phyloP scores from a whole-genome alignment of 1,284 basidiomycete species.

The Trametes hirsuta region DNA sequence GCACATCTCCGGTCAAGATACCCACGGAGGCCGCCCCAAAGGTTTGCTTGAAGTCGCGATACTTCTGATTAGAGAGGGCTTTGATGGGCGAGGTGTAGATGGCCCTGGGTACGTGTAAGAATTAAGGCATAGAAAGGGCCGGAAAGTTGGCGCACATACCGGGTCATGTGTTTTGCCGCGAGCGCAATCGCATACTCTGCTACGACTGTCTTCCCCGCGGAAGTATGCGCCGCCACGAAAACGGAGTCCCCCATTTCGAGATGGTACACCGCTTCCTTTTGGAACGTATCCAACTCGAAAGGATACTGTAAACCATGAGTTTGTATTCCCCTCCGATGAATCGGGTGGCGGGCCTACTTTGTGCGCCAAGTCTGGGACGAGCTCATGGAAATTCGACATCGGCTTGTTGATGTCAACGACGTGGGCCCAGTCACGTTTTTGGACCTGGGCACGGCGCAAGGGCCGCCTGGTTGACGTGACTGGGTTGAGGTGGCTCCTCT shows the following conservation, averaged over 20 bases:
- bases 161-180: conserved; percentile 97
- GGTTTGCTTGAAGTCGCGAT: conserved; percentile 97
- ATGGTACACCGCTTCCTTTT: conserved; percentile 98
- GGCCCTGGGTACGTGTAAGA: conserved; percentile 56
- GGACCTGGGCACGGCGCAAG: conserved; percentile 46
- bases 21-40: conserved; percentile 94
- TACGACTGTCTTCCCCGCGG: conserved; percentile 99
- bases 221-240: conserved; percentile 98
- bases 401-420: conserved; percentile 93
- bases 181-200: conserved; percentile 99
- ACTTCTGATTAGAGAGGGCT: conserved; percentile 98
- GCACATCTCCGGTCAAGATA: conserved; percentile 98
- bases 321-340: neutral
- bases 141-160: conserved; percentile 49
- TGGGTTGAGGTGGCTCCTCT: conserved; percentile 58
- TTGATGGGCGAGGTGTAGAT: conserved; percentile 99
- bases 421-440: conserved; percentile 98
- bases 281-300: conserved; percentile 88
- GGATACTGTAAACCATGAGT: conserved; percentile 64
- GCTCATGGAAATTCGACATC: conserved; percentile 85
- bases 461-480: conserved; percentile 44
- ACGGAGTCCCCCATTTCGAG: conserved; percentile 98
- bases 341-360: conserved; percentile 48
- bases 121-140: conserved; percentile 9
- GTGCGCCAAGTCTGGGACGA: conserved; percentile 91